Evolutionary conservation across 495 filamentous ascomycete genomes (phyloP).

Genomic region (Cetradonia linearis): DNA sequence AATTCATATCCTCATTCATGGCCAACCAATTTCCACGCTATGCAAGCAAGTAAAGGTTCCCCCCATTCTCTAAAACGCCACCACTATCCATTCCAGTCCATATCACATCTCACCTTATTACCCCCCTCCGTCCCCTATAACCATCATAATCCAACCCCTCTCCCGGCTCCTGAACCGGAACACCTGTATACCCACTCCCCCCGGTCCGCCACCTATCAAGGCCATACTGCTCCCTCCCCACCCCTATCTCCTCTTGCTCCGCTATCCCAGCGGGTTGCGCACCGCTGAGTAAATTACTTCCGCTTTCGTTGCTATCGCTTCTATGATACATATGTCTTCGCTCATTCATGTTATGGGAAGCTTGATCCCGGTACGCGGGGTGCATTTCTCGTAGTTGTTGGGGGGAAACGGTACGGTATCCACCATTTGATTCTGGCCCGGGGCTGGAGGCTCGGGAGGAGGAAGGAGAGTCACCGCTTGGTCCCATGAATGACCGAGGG

Average conservation of each 20-base stretch:
- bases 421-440: slow-evolving; percentile 22
- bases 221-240: slow-evolving; percentile 22
- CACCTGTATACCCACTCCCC: slow-evolving; percentile 39
- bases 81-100: not conserved
- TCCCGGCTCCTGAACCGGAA: slow-evolving; percentile 33
- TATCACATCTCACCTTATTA: slow-evolving; percentile 27
- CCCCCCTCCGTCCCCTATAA: slow-evolving; percentile 34
- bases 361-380: slow-evolving; percentile 19
- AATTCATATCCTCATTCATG: not conserved
- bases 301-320: slow-evolving; percentile 34
- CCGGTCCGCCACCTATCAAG: slow-evolving; percentile 40
- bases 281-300: slow-evolving; percentile 35
- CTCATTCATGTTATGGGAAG: slow-evolving; percentile 9
- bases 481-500: slow-evolving; percentile 43
- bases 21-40: not conserved
- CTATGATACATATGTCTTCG: slow-evolving; percentile 29
- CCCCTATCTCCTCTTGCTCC: slow-evolving; percentile 17
- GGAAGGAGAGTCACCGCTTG: slow-evolving; percentile 34
- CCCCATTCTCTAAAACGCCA: not conserved
- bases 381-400: slow-evolving; percentile 14
- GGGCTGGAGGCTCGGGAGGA: slow-evolving; percentile 41
- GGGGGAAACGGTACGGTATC: not conserved
- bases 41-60: not conserved
- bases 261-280: slow-evolving; percentile 34
- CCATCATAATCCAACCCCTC: slow-evolving; percentile 39